Evolutionary conservation across 345 rosid genomes (phyloP).

Genomic region (Kandelia obovata): DNA sequence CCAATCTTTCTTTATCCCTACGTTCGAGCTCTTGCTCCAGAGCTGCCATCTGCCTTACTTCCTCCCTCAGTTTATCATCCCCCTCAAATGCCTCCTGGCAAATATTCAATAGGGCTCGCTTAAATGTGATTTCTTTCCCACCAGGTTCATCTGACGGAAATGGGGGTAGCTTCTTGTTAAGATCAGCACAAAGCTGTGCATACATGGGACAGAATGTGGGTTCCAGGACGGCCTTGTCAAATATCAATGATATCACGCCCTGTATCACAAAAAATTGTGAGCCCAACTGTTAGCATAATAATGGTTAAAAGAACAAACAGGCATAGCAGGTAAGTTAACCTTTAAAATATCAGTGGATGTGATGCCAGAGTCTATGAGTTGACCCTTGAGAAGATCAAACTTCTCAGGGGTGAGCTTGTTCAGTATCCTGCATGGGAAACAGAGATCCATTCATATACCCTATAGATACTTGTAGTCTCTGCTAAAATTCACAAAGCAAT

Average conservation of each 20-base stretch:
- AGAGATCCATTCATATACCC: conserved; percentile 1
- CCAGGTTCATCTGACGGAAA: conserved; percentile 78
- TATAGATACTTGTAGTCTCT: no score
- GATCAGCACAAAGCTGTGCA: conserved; percentile 74
- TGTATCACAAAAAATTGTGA: conserved; percentile 29
- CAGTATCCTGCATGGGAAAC: conserved; percentile 51
- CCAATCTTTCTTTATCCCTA: conserved; percentile 69
- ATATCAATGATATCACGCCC: conserved; percentile 82
- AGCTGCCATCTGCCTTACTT: conserved; percentile 59
- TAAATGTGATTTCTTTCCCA: conserved; percentile 74
- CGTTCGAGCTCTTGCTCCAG: conserved; percentile 75
- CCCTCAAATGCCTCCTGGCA: conserved; percentile 97
- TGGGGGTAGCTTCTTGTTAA: conserved; percentile 63
- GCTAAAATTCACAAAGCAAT: no score
- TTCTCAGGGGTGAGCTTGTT: conserved; percentile 91
- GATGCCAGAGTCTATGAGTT: conserved; percentile 88
- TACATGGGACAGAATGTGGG: conserved; percentile 92
- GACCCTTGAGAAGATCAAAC: conserved; percentile 83
- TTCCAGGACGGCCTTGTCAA: conserved; percentile 84
- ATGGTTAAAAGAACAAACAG: background rate
- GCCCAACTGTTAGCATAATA: background rate
- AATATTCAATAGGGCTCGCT: conserved; percentile 66
- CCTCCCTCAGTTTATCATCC: conserved; percentile 65
- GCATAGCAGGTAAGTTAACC: conserved; percentile 32
- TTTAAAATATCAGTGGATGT: conserved; percentile 72